Evolutionary conservation across 306 rosid genomes (phyloP).

Genomic region (Geum urbanum): DNA sequence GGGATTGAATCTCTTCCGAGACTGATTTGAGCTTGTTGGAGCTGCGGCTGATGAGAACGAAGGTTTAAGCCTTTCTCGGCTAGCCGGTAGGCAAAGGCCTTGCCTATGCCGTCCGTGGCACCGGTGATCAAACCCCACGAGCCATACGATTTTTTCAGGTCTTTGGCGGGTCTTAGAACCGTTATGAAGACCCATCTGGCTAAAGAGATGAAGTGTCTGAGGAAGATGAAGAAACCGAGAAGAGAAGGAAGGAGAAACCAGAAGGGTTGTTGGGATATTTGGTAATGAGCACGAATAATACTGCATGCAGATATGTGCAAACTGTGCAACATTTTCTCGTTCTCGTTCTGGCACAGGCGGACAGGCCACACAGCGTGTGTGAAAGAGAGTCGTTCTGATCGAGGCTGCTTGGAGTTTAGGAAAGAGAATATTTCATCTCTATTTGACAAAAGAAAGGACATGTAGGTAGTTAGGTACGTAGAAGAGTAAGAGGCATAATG

Average conservation of each 20-base stretch:
- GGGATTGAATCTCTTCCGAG: conserved; percentile 31
- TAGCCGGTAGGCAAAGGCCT: conserved; percentile 57
- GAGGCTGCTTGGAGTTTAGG: neutral
- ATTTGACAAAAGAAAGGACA: neutral
- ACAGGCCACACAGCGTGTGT: too few relatives aligned
- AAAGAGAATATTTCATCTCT: neutral
- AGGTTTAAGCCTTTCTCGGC: conserved; percentile 63
- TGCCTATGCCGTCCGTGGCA: conserved; percentile 83
- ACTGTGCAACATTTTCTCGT: neutral
- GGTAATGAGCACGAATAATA: neutral
- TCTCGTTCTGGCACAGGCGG: neutral
- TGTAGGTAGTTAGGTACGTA: neutral
- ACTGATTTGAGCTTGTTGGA: conserved; percentile 45
- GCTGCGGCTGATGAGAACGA: conserved; percentile 58
- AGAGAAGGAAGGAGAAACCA: conserved; percentile 31
- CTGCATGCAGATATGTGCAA: neutral
- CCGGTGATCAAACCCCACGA: conserved; percentile 81
- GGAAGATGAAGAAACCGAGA: conserved; percentile 43
- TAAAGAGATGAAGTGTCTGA: conserved; percentile 12
- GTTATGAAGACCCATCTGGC: conserved; percentile 47
- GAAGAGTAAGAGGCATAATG: neutral
- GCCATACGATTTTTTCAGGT: conserved; percentile 56
- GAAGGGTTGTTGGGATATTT: conserved; percentile 19
- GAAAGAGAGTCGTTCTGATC: neutral
- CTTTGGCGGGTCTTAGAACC: conserved; percentile 51